Evolutionary conservation across 345 rosid species (phyloP).

Genomic region (Linum trigynum): DNA sequence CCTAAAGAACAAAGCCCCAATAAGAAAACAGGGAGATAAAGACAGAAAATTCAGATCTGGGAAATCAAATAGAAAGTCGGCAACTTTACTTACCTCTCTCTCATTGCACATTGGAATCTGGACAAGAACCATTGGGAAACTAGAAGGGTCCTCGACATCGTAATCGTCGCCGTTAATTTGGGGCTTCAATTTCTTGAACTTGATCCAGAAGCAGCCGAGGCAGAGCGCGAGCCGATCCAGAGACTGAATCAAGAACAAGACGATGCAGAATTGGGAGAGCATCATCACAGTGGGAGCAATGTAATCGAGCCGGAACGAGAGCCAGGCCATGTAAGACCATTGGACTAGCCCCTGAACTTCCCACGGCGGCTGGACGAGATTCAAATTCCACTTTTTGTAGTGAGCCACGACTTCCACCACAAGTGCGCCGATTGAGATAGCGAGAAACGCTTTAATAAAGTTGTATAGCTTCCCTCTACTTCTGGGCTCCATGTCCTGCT

Average conservation of each 20-base stretch:
- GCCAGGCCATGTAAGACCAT: slow-evolving; percentile 69
- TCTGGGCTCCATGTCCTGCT: slow-evolving; percentile 25
- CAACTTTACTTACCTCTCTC: slow-evolving; percentile 45
- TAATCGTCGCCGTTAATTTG: slow-evolving; percentile 32
- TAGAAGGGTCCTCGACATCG: slow-evolving; percentile 51
- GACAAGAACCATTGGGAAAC: slow-evolving; percentile 80
- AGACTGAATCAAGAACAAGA: slow-evolving; percentile 73
- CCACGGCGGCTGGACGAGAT: slow-evolving; percentile 51
- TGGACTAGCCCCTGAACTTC: slow-evolving; percentile 65
- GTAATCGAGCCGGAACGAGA: slow-evolving; percentile 60
- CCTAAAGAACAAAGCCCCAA: slow-evolving; percentile 29
- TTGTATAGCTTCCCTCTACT: slow-evolving; percentile 62
- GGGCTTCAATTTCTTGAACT: slow-evolving; percentile 58
- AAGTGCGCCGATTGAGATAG: slow-evolving; percentile 50
- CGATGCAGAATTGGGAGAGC: slow-evolving; percentile 63
- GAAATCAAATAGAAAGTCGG: neutral
- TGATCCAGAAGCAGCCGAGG: slow-evolving; percentile 84
- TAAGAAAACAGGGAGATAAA: neutral
- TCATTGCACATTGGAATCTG: slow-evolving; percentile 99
- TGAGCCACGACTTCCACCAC: slow-evolving; percentile 59
- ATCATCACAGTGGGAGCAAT: slow-evolving; percentile 53
- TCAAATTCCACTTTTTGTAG: slow-evolving; percentile 63
- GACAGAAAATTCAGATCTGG: neutral
- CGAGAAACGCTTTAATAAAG: slow-evolving; percentile 59
- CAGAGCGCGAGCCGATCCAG: slow-evolving; percentile 70